Base-by-base conservation (phyloP, 257 asterid genomes). In the Thymus quinquecostatus region DNA sequence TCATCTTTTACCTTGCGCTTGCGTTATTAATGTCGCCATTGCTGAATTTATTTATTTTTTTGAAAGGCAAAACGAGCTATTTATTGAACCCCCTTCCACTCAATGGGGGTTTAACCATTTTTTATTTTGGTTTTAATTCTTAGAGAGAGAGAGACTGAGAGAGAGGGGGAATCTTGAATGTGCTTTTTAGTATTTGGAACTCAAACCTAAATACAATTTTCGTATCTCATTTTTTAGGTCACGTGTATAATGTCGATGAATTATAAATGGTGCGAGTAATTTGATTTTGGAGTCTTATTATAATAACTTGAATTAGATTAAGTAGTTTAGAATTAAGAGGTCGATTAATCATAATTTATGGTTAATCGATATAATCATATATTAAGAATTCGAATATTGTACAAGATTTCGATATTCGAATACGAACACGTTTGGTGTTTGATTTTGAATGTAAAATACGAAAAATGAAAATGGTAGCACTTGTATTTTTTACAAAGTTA, bases 1-100 rank as follows among this genome's bases (percentile, higher is more conserved):
- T 82, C 80, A 86, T 73, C 76, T 61, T 73, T 66, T 33, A 56
- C 74, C 68, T 67, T 73, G 75, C 59, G 69, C 45, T 65, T 51
- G 69, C 21, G 59, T 55, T 60, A 65, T 71, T 49, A 71, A 59
- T 75, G 82, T 77, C 80, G 28, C 59, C 78, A 66, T 79, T 73
- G 38, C 74, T 48, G 11, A 45, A 58, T 56, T 21, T 21, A 21
- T 21, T 21, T 21, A 0, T 21, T 21, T 21, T 57, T 70, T 71
- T 77, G 68, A 74, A 70, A 60, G 30, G 32, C 70, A 59, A 51
- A 56, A 40, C 27, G 51, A 29, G 28, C 56, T 66, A 64, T 73
- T 73, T 73, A 69, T 69, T 69, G 70, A 65, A 64, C 1, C 38
- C 69, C 73, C 21, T 21, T 21, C 67, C 76, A 68, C 48, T 28